Percentiles rank a stretch among this genome's conserved stretches.
These are phyloP conservation scores for Lachnellula willkommii DNA, from an alignment of 2,329 filamentous ascomycete species.

Conservation along the genomic window DNA sequence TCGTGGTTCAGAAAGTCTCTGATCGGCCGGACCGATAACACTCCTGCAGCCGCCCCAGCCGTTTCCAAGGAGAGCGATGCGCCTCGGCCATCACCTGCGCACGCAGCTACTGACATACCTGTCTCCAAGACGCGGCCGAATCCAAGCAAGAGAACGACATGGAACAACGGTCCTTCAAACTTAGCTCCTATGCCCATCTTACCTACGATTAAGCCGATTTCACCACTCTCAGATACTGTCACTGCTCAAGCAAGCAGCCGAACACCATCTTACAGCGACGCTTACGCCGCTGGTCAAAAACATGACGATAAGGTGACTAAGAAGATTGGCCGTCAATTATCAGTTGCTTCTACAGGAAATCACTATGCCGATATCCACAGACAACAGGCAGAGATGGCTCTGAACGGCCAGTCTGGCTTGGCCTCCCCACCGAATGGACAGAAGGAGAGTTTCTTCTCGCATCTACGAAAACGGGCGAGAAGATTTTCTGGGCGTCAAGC, in stretches of 20 bases:
- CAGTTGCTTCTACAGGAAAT: constrained; percentile 84
- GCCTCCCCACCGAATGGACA: constrained; percentile 72
- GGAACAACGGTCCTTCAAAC: constrained; percentile 77
- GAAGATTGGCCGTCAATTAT: constrained; percentile 93
- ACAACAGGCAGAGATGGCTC: constrained; percentile 82
- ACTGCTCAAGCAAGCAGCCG: constrained; percentile 79
- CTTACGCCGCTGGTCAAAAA: constrained; percentile 38
- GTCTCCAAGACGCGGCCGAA: constrained; percentile 43
- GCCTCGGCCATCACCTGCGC: constrained; percentile 42
- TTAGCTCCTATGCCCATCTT: constrained; percentile 92
- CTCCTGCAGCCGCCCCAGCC: constrained; percentile 51
- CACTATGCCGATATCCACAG: constrained; percentile 87
- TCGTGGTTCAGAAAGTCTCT: constrained; percentile 97
- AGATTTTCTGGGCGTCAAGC: constrained; percentile 82
- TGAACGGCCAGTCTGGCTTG: constrained; percentile 74
- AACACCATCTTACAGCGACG: constrained; percentile 48
- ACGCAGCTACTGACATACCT: constrained; percentile 39
- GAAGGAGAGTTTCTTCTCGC: constrained; percentile 97
- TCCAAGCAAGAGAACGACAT: constrained; percentile 80
- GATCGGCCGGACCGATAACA: constrained; percentile 70
- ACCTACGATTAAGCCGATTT: constrained; percentile 89
- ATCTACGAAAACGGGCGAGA: constrained; percentile 86
- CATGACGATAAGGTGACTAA: constrained; percentile 64
- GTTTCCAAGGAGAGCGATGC: constrained; percentile 42
- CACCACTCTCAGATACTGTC: constrained; percentile 89